These are phyloP conservation scores for Phytopythium aichiense DNA, from an alignment of 352 stramenopile species.

Conservation along the genomic window DNA sequence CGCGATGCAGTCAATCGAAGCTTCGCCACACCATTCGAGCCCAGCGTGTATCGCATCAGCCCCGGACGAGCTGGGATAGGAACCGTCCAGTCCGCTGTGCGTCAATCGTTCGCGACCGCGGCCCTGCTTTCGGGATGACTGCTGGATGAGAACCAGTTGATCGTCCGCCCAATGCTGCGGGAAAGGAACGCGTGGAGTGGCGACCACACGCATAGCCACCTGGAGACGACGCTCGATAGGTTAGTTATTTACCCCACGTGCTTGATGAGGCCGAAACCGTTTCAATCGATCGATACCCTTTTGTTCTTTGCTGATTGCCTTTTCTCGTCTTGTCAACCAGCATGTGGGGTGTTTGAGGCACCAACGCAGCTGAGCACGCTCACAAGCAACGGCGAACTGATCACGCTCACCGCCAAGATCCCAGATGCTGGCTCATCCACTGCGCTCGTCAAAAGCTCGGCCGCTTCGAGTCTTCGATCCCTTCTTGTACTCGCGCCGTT, in stretches of 20 bases:
- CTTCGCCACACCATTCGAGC: background rate
- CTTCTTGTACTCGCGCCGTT: slow-evolving; percentile 10
- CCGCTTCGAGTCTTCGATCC: background rate
- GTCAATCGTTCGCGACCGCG: background rate
- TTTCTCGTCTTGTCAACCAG: background rate
- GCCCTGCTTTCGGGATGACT: background rate
- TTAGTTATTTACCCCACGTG: slow-evolving; percentile 4
- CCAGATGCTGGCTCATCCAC: background rate
- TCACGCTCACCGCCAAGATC: background rate
- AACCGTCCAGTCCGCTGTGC: background rate
- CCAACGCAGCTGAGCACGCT: too few relatives aligned
- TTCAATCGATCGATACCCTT: background rate
- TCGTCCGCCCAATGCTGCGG: background rate
- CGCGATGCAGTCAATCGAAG: background rate
- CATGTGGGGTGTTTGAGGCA: background rate
- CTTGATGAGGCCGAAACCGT: background rate
- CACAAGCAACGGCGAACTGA: background rate
- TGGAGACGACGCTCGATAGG: slow-evolving; percentile 1
- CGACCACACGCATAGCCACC: background rate
- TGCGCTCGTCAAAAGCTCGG: background rate
- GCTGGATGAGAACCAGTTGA: background rate
- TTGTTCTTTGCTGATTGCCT: background rate
- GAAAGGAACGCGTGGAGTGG: background rate
- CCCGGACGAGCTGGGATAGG: background rate
- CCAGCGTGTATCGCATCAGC: background rate